phyloP scores from a whole-genome alignment of 768 basidiomycete genomes.

The Russula emetica region DNA sequence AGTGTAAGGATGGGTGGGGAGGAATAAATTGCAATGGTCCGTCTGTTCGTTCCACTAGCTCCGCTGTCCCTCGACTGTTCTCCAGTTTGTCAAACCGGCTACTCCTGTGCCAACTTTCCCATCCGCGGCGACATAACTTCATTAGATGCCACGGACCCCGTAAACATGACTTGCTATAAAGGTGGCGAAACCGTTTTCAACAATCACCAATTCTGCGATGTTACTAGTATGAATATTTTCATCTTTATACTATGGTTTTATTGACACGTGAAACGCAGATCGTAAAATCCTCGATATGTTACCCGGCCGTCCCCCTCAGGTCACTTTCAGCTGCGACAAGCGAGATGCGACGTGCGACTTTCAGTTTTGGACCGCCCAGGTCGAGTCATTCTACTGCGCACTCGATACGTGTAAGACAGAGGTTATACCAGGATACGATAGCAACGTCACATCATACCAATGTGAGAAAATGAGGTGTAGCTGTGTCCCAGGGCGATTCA shows the following conservation, averaged over 20 bases:
- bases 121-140: constrained; percentile 44
- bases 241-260: not conserved
- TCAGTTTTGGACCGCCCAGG: constrained; percentile 96
- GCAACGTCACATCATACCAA: constrained; percentile 69
- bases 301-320: constrained; percentile 88
- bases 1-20: constrained; percentile 92
- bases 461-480: constrained; percentile 85
- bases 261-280: constrained; percentile 45
- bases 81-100: constrained; percentile 79
- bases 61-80: constrained; percentile 1
- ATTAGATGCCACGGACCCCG: constrained; percentile 39
- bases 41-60: constrained; percentile 27
- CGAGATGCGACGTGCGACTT: constrained; percentile 69
- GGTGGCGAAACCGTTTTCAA: constrained; percentile 91
- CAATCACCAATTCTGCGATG: constrained; percentile 97
- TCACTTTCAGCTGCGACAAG: constrained; percentile 89
- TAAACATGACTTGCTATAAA: constrained; percentile 90
- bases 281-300: constrained; percentile 93
- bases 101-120: constrained; percentile 77
- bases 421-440: constrained; percentile 49
- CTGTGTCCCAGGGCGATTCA: constrained; percentile 90
- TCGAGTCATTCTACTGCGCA: constrained; percentile 95
- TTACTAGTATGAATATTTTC: constrained; percentile 69
- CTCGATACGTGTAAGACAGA: constrained; percentile 63
- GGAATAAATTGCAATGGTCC: constrained; percentile 97